A percentile compares a stretch with the other conserved stretches of the same genome.
phyloP scores from a whole-genome alignment of 2,329 filamentous ascomycete species.

The Pseudogymnoascus pannorum region DNA sequence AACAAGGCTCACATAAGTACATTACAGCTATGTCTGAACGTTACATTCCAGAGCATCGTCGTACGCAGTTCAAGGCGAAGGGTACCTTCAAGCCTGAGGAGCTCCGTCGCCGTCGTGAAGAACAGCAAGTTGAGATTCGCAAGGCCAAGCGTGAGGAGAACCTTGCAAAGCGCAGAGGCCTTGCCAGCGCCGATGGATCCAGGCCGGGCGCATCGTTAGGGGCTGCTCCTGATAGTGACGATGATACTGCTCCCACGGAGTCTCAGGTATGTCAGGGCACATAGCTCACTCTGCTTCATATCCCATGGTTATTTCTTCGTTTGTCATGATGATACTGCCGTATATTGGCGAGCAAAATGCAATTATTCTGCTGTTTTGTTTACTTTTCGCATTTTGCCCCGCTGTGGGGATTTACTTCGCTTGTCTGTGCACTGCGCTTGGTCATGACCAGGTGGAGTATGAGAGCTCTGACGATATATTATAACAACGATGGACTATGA shows the following conservation, averaged over 20 bases:
- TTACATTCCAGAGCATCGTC: slow-evolving; percentile 98
- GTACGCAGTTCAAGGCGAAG: slow-evolving; percentile 99
- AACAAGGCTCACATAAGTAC: slow-evolving; percentile 11
- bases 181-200: slow-evolving; percentile 65
- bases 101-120: slow-evolving; percentile 93
- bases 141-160: slow-evolving; percentile 99
- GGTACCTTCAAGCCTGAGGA: slow-evolving; percentile 99
- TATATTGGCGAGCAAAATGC: neutral
- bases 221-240: slow-evolving; percentile 90
- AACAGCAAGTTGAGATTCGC: slow-evolving; percentile 98
- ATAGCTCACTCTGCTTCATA: neutral
- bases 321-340: neutral
- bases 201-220: slow-evolving; percentile 75
- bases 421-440: neutral
- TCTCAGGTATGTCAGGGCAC: slow-evolving; percentile 66
- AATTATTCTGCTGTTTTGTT: slow-evolving; percentile 10
- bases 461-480: slow-evolving; percentile 7
- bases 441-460: neutral
- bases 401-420: slow-evolving; percentile 9
- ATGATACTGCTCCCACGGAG: slow-evolving; percentile 91
- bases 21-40: slow-evolving; percentile 74
- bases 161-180: slow-evolving; percentile 94
- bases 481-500: slow-evolving; percentile 7
- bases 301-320: neutral
- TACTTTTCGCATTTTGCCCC: slow-evolving; percentile 10